Evolutionary conservation across 2,329 filamentous ascomycete species (phyloP).

Genomic region (Beauveria bassiana): DNA sequence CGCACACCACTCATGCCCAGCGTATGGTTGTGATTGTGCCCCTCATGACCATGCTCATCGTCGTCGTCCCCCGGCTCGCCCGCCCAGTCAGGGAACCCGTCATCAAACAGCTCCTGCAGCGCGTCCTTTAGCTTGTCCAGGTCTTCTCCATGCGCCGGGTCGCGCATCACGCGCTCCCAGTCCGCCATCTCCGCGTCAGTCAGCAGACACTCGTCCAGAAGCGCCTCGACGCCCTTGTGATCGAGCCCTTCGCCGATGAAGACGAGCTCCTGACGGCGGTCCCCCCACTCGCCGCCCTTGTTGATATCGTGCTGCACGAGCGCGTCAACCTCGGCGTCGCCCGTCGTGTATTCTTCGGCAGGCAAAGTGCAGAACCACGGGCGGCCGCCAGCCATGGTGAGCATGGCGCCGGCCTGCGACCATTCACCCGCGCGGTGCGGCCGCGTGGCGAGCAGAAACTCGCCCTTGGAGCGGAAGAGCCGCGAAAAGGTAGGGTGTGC

Average conservation of each 20-base stretch:
- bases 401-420: constrained; percentile 58
- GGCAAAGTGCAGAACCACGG: constrained; percentile 54
- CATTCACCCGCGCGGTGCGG: constrained; percentile 49
- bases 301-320: constrained; percentile 42
- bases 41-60: constrained; percentile 25
- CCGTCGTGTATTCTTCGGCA: constrained; percentile 40
- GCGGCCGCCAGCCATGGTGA: constrained; percentile 49
- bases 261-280: constrained; percentile 63
- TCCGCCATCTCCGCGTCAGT: constrained; percentile 48
- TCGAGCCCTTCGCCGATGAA: constrained; percentile 64
- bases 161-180: constrained; percentile 46
- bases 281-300: constrained; percentile 56
- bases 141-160: constrained; percentile 16
- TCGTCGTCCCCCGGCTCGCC: constrained; percentile 39
- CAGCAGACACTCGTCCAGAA: constrained; percentile 54
- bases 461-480: constrained; percentile 56
- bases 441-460: constrained; percentile 52
- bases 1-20: not conserved
- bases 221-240: constrained; percentile 36
- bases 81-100: constrained; percentile 51
- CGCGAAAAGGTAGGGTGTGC: constrained; percentile 42
- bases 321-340: constrained; percentile 38
- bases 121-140: constrained; percentile 34
- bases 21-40: constrained; percentile 10
- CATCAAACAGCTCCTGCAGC: constrained; percentile 46